phyloP scores from a whole-genome alignment of 2,329 filamentous ascomycete genomes.

The Chalara sp. region DNA sequence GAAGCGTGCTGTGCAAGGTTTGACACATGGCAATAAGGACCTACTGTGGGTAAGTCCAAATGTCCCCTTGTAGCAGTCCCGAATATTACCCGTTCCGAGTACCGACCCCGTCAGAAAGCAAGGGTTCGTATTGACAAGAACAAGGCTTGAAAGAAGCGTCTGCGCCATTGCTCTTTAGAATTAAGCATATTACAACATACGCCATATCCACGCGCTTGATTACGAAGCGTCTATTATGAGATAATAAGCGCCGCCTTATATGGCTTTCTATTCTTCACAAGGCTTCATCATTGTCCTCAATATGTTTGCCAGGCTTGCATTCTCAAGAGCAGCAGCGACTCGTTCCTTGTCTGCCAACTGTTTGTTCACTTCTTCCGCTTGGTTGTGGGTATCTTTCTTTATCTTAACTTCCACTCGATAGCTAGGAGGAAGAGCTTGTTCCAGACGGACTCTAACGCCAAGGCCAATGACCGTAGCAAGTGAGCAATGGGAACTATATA shows the following conservation, averaged over 20 bases:
- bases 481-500: slow-evolving; percentile 72
- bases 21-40: no score
- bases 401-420: slow-evolving; percentile 90
- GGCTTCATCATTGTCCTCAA: slow-evolving; percentile 91
- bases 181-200: no score
- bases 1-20: no score
- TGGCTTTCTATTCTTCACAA: slow-evolving; percentile 36
- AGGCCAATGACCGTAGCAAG: slow-evolving; percentile 94
- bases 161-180: no score
- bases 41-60: no score
- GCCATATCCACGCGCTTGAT: slow-evolving; percentile 4
- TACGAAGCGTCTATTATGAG: no score
- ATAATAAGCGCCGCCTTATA: not conserved
- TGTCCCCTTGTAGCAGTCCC: no score
- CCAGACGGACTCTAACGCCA: slow-evolving; percentile 83
- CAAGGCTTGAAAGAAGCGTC: no score
- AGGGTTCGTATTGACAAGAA: no score
- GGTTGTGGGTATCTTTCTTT: slow-evolving; percentile 92
- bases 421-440: slow-evolving; percentile 83
- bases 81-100: no score
- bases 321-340: slow-evolving; percentile 90
- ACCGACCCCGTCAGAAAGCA: no score
- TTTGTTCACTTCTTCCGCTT: slow-evolving; percentile 94
- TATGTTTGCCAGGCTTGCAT: slow-evolving; percentile 80
- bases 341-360: slow-evolving; percentile 94